Percentiles rank a stretch among this genome's conserved stretches.
These are phyloP conservation scores for Dinochytrium kinnereticum DNA, from an alignment of 371 early-diverging fungal species.

Conservation along the genomic window DNA sequence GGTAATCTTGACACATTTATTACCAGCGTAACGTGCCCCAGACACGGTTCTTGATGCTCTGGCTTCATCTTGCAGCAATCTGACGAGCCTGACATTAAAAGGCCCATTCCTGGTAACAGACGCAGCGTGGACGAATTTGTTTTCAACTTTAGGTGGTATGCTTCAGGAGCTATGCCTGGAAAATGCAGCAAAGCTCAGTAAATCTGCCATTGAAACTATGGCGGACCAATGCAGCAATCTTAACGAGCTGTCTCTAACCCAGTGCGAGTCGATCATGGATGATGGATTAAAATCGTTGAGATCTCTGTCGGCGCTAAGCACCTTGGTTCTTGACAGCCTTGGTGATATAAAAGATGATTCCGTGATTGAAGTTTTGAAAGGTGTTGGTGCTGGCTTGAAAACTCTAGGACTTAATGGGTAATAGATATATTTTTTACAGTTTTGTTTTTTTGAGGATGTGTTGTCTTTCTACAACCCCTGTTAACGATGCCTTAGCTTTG, in stretches of 20 bases:
- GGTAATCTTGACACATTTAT: constrained; percentile 27
- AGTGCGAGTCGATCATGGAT: constrained; percentile 61
- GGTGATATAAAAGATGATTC: constrained; percentile 56
- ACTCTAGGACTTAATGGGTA: constrained; percentile 60
- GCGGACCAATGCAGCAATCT: constrained; percentile 61
- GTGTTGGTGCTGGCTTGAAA: constrained; percentile 59
- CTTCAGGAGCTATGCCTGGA: constrained; percentile 66
- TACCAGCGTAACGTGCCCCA: not conserved
- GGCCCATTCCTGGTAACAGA: constrained; percentile 78
- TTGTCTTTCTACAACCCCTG: too few species aligned
- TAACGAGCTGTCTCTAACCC: constrained; percentile 60
- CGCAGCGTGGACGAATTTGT: constrained; percentile 64
- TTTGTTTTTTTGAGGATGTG: constrained; percentile 1
- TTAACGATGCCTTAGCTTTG: constrained; percentile 50
- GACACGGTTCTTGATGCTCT: constrained; percentile 61
- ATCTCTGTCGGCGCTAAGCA: constrained; percentile 34
- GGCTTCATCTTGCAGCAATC: constrained; percentile 49
- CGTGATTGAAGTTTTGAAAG: constrained; percentile 54
- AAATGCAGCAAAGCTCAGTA: constrained; percentile 67
- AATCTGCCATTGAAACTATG: constrained; percentile 59
- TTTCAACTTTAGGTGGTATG: constrained; percentile 54
- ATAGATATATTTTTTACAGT: constrained; percentile 8
- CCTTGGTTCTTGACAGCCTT: constrained; percentile 39
- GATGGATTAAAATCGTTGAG: constrained; percentile 40
- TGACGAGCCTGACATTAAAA: constrained; percentile 66